phyloP scores from a whole-genome alignment of 805 yeast genomes.

The Yarrowia keelungensis region DNA sequence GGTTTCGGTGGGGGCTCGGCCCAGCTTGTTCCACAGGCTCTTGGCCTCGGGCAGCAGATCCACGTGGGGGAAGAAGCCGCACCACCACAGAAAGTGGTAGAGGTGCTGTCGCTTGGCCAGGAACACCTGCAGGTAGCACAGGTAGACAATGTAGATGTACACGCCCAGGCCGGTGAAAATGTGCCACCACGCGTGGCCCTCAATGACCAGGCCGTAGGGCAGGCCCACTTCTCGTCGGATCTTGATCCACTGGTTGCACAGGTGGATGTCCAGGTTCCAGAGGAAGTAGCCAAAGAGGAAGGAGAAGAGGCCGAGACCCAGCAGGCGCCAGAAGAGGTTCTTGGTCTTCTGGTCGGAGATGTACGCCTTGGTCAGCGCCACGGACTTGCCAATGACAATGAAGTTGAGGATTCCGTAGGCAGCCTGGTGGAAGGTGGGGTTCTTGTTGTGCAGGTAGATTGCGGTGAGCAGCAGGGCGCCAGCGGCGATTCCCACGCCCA shows the following conservation, averaged over 20 bases:
- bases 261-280: slow-evolving; percentile 89
- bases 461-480: slow-evolving; percentile 71
- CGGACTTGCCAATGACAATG: slow-evolving; percentile 69
- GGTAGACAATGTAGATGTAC: slow-evolving; percentile 79
- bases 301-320: slow-evolving; percentile 64
- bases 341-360: slow-evolving; percentile 60
- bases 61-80: slow-evolving; percentile 60
- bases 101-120: slow-evolving; percentile 63
- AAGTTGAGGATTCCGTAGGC: slow-evolving; percentile 82
- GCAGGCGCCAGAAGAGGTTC: slow-evolving; percentile 60
- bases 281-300: slow-evolving; percentile 78
- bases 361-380: slow-evolving; percentile 57
- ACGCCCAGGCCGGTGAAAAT: slow-evolving; percentile 70
- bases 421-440: slow-evolving; percentile 89
- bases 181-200: slow-evolving; percentile 99
- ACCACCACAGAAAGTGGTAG: slow-evolving; percentile 65
- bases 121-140: slow-evolving; percentile 75
- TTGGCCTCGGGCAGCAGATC: slow-evolving; percentile 44
- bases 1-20: slow-evolving; percentile 31
- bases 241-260: slow-evolving; percentile 65
- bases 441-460: slow-evolving; percentile 71
- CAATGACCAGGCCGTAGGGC: slow-evolving; percentile 85
- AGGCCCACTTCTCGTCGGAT: slow-evolving; percentile 72
- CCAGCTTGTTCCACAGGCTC: slow-evolving; percentile 27
- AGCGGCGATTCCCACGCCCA: slow-evolving; percentile 58